phyloP scores from a whole-genome alignment of 352 stramenopile species.

The Phytophthora citricola region DNA sequence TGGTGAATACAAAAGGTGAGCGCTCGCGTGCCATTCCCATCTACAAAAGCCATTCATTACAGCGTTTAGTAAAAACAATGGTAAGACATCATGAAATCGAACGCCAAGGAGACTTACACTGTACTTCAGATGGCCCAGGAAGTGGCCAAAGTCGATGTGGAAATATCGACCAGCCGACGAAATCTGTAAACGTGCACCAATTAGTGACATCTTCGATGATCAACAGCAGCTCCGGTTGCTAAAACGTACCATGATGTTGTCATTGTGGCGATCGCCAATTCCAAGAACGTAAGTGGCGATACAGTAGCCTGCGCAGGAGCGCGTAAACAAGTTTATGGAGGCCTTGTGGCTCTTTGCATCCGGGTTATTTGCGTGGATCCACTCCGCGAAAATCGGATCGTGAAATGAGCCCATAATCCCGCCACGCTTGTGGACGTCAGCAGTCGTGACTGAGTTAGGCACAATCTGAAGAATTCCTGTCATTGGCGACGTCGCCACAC shows the following conservation, averaged over 20 bases:
- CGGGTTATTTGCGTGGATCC: slow-evolving; percentile 81
- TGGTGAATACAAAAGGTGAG: slow-evolving; percentile 88
- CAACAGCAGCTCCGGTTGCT: no score
- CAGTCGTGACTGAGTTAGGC: slow-evolving; percentile 90
- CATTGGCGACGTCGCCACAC: slow-evolving; percentile 88
- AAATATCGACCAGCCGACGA: slow-evolving; percentile 76
- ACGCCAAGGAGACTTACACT: slow-evolving; percentile 38
- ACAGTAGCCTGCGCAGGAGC: slow-evolving; percentile 91
- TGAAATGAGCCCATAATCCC: slow-evolving; percentile 81
- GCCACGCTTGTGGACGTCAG: slow-evolving; percentile 85
- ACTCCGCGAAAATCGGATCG: slow-evolving; percentile 80
- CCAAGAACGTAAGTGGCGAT: slow-evolving; percentile 94
- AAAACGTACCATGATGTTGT: slow-evolving; percentile 94
- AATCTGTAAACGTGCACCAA: slow-evolving; percentile 49
- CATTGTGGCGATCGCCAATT: slow-evolving; percentile 95
- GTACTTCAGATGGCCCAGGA: slow-evolving; percentile 88
- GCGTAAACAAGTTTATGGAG: slow-evolving; percentile 82
- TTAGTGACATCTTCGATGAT: not conserved
- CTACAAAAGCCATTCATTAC: slow-evolving; percentile 20
- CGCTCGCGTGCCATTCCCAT: slow-evolving; percentile 80
- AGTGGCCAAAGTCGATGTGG: slow-evolving; percentile 89
- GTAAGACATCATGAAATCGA: not conserved
- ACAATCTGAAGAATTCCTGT: slow-evolving; percentile 93
- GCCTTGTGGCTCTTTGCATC: slow-evolving; percentile 58
- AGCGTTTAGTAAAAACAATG: not conserved